Evolutionary conservation across 331 rosid species (phyloP).

Genomic region (Ulmus americana): DNA sequence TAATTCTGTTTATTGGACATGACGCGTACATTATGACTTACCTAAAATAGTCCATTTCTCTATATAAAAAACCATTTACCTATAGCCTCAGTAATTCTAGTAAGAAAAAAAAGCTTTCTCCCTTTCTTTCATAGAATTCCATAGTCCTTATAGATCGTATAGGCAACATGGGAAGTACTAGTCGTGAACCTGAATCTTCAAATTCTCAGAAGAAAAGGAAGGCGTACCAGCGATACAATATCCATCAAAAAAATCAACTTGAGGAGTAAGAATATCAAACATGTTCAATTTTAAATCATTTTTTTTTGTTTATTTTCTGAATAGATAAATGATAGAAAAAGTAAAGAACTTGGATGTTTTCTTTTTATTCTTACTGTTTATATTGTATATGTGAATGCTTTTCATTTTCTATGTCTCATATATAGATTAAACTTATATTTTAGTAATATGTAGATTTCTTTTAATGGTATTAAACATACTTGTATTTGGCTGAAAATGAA

Average conservation of each 20-base stretch:
- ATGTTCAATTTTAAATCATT: background rate
- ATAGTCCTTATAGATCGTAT: too few species aligned
- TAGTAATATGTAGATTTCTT: background rate
- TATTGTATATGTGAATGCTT: background rate
- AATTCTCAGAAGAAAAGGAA: constrained; percentile 18
- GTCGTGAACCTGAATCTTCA: constrained; percentile 20
- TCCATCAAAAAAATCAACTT: constrained; percentile 37
- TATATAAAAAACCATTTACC: too few species aligned
- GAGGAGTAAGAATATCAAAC: constrained; percentile 44
- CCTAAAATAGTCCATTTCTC: too few species aligned
- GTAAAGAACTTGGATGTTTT: background rate
- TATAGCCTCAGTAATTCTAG: too few species aligned
- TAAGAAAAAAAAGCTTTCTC: too few species aligned
- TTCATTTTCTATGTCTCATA: background rate
- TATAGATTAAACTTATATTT: background rate
- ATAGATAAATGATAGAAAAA: background rate
- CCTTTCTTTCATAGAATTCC: too few species aligned
- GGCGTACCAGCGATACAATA: constrained; percentile 34
- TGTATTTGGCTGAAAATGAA: constrained; percentile 10
- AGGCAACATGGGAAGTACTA: constrained; percentile 7
- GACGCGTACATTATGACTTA: too few species aligned
- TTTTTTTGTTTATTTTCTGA: background rate
- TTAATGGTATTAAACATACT: background rate
- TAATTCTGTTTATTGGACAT: too few species aligned
- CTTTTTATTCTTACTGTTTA: background rate